Base-by-base conservation (phyloP, 2,329 filamentous ascomycete species). In the Alternaria sp. region DNA sequence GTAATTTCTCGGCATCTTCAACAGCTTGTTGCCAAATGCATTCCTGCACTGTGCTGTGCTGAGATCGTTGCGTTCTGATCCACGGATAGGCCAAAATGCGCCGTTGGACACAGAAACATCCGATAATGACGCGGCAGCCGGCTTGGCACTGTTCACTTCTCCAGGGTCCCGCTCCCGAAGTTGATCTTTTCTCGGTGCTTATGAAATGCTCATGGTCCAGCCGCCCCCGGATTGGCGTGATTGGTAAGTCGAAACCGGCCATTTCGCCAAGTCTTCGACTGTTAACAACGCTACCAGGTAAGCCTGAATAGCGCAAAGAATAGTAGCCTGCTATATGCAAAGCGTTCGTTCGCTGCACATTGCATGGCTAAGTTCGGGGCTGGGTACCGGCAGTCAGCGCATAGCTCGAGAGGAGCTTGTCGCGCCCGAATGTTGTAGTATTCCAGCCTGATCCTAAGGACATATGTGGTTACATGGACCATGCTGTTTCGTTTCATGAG, bases 121-220 rank as follows among this genome's bases (percentile, higher is more conserved):
- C 18, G 50, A 59, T 48, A 25, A 45, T 50, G 46, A 30, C 30
- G 46, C 30, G 32, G 28, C 14, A 25, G 34, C 30, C 30, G 30
- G 16, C 30, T 36, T 36, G 32, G 46, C 34, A 12, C 32, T 14
- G 32, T 50, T 20, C 22, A 14, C 30, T 25, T 18, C 30, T 36
- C 30, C 25, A 41, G 34, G 34, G 34, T 52, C 32, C 30, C 30
- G 18, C 32, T 14, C 49, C 25, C 34, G 49, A 28, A 41, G 22
- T 41, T 28, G 34, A 52, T 41, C 50, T n/a, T 38, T 40, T 34
- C 18, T 41, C 50, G 50, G 34, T 52, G 50, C 34, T 52, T 52
- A 52, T 38, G 9, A 6, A 10, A 52, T 41, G 50, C 22, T 22
- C 36, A 18, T 30, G 34, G 50, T 38, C 50, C 36, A 52, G 44